Base-by-base conservation (phyloP, 176 grass and related monocot species). In the Tillandsia fasciculata region DNA sequence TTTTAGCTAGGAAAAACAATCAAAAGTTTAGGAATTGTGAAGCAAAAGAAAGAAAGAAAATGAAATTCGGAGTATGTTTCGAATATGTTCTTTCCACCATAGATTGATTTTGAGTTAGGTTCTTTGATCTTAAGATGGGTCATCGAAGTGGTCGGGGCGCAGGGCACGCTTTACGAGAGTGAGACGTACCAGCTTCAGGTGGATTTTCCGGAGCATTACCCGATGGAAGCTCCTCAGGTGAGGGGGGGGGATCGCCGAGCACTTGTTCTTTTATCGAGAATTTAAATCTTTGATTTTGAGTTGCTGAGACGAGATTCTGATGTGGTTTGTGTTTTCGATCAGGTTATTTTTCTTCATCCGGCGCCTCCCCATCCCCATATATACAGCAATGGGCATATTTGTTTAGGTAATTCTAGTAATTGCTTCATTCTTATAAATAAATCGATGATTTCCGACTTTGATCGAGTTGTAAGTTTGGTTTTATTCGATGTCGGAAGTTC, bases 201-300 rank as follows among this genome's bases (percentile, higher is more conserved):
- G 15, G 89, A 93, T 86, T 93, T 99, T 74, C 89, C 94, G 0
- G 89, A 99, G 76, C 94, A 99, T 77, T 99, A 99, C 67, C 94
- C 89, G 18, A 92, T 90, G 84, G 94, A 99, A 83, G 89, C 94
- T 20, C 94, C 94, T 10, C 84, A 99, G 77, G 94, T 82, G 15
- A 2, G 20, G 20, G 20, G 20, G 20, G 20, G 26, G 20, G 57
- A 63, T 54, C 66, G 51, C 6, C 20, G 10, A 65, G 12, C 2
- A 15, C 22, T 70, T 54, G 0, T 57, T 24, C 24, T 17, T 3
- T 57, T 51, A 11, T 48, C 4, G 33, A 42, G 33, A 42, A 42
- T 42, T 42, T 42, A 26, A 12, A 9, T 15, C 17, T 77, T 26
- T 10, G 51, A 42, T 48, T 52, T 11, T 22, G 18, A 14, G 68